A percentile compares a stretch with the other conserved stretches of the same genome.
Evolutionary conservation across 305 asterid genomes (phyloP).

Genomic region (Rubia tinctorum): DNA sequence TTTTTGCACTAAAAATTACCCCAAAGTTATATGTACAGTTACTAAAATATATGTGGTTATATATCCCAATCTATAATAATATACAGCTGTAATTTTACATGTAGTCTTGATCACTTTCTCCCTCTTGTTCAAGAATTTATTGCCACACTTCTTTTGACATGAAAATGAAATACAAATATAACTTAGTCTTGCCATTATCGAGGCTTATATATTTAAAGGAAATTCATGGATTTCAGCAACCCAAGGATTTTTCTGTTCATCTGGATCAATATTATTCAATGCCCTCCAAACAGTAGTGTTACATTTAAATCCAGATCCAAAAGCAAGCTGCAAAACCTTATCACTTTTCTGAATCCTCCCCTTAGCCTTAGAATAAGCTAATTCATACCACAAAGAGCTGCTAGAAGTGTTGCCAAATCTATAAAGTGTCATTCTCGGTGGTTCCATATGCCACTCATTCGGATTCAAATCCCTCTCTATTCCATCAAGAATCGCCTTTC

Average conservation of each 20-base stretch:
- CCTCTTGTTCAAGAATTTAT: too few relatives aligned
- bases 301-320: conserved; percentile 57
- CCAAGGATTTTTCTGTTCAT: conserved; percentile 45
- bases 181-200: conserved; percentile 1
- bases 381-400: conserved; percentile 53
- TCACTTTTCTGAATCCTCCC: conserved; percentile 48
- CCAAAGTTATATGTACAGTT: too few relatives aligned
- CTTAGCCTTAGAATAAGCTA: conserved; percentile 51
- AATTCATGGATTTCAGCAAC: conserved; percentile 45
- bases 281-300: conserved; percentile 52
- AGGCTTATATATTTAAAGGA: conserved; percentile 28
- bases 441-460: conserved; percentile 4
- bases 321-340: conserved; percentile 50
- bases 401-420: conserved; percentile 56
- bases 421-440: conserved; percentile 58
- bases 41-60: too few relatives aligned
- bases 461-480: conserved; percentile 41
- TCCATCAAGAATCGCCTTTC: conserved; percentile 41
- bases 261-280: conserved; percentile 33
- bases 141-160: background rate
- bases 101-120: too few relatives aligned
- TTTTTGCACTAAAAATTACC: too few relatives aligned
- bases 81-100: too few relatives aligned
- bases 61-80: too few relatives aligned
- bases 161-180: background rate